Conservation (phyloP, 2,329 filamentous ascomycete genomes). For the Venturia aucupariae region DNA sequence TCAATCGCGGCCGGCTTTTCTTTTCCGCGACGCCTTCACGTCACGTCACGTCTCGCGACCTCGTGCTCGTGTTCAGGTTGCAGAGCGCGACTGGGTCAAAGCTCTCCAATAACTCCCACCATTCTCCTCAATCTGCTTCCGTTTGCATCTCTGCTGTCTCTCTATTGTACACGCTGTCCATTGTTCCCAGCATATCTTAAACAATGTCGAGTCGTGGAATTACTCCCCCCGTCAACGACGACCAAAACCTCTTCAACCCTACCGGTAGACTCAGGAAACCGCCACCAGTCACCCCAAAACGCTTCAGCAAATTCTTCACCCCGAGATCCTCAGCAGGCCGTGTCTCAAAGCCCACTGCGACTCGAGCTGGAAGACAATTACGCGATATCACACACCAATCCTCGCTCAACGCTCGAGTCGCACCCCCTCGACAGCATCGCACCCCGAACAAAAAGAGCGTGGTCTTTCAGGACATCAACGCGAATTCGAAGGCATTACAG, state of each 20-base stretch:
- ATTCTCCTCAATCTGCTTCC: neutral
- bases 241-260: neutral
- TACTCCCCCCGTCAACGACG: neutral
- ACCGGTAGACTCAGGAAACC: conserved; percentile 33
- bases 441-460: conserved; percentile 26
- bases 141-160: neutral
- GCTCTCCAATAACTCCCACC: neutral
- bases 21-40: too few relatives aligned
- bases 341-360: conserved; percentile 19
- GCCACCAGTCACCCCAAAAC: conserved; percentile 42
- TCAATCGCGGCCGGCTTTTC: neutral
- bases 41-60: neutral
- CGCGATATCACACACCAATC: conserved; percentile 39
- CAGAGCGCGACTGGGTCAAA: neutral
- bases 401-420: conserved; percentile 31
- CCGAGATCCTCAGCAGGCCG: conserved; percentile 25
- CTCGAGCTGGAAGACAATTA: conserved; percentile 36
- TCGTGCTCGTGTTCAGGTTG: neutral
- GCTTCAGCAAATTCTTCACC: conserved; percentile 44
- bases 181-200: neutral
- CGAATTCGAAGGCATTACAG: conserved; percentile 24
- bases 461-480: conserved; percentile 28
- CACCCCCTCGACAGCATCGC: neutral
- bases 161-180: neutral
- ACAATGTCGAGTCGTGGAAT: conserved; percentile 1